Evolutionary conservation across 2,329 filamentous ascomycete genomes (phyloP).

Genomic region (Aspergillus fumigatiaffinis): DNA sequence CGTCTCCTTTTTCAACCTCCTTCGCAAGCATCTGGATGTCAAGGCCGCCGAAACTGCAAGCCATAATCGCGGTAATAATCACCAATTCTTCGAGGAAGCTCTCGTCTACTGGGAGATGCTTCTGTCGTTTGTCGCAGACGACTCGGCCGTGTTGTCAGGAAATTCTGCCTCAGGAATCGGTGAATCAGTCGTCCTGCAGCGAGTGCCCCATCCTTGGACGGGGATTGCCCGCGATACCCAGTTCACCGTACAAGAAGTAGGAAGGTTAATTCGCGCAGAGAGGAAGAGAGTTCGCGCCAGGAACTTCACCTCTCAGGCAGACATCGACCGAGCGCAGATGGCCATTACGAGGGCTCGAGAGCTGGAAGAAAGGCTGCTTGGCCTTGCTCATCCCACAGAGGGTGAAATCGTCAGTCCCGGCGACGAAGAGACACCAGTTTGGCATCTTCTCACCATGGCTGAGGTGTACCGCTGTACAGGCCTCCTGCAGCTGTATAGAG

Average conservation of each 20-base stretch:
- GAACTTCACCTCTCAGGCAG: constrained; percentile 35
- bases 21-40: constrained; percentile 41
- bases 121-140: constrained; percentile 50
- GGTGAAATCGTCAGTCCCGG: constrained; percentile 49
- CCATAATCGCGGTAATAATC: constrained; percentile 36
- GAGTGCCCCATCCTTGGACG: constrained; percentile 38
- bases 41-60: constrained; percentile 26
- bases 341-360: constrained; percentile 35
- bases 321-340: constrained; percentile 28
- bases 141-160: constrained; percentile 26
- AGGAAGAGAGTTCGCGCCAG: constrained; percentile 32
- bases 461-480: constrained; percentile 52
- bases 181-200: constrained; percentile 30
- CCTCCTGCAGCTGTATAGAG: constrained; percentile 52
- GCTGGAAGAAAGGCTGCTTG: constrained; percentile 48
- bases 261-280: constrained; percentile 38
- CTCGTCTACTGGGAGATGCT: constrained; percentile 59
- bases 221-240: constrained; percentile 37
- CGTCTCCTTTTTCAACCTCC: constrained; percentile 47
- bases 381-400: constrained; percentile 44
- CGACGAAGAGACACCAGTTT: constrained; percentile 50
- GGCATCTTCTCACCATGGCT: constrained; percentile 51
- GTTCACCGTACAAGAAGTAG: constrained; percentile 42
- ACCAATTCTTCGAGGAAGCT: constrained; percentile 54
- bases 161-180: constrained; percentile 14